Evolutionary conservation across 768 basidiomycete species (phyloP).

Genomic region (Leccinum pellstonianum): DNA sequence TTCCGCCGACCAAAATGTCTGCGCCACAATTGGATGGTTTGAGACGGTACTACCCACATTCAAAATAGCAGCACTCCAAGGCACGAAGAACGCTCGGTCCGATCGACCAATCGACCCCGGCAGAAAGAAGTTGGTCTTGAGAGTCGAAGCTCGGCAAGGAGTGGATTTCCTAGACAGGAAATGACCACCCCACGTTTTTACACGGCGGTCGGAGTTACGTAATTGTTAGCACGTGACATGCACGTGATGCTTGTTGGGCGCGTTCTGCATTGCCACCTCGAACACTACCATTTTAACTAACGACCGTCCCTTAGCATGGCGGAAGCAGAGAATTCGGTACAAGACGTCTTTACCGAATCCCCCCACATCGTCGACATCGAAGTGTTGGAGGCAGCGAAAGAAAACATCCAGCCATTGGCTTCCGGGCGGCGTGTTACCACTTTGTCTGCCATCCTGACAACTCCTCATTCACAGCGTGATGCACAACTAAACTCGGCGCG

Average conservation of each 20-base stretch:
- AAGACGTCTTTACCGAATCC: conserved; percentile 43
- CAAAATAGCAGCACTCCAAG: neutral
- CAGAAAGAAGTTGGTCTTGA: neutral
- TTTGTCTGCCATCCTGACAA: conserved; percentile 68
- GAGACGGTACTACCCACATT: neutral
- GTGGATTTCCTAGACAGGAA: too few relatives aligned
- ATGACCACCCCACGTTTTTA: too few relatives aligned
- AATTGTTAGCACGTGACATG: conserved; percentile 8
- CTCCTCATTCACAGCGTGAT: conserved; percentile 76
- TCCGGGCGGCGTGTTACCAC: conserved; percentile 78
- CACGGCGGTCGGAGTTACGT: neutral
- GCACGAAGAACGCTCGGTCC: too few relatives aligned
- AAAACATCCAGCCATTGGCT: conserved; percentile 83
- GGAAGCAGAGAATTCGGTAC: conserved; percentile 28
- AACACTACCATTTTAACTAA: neutral
- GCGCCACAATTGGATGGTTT: too few relatives aligned
- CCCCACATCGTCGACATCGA: conserved; percentile 72
- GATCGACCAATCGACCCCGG: too few relatives aligned
- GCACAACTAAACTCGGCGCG: conserved; percentile 64
- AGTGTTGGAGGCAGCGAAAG: conserved; percentile 78
- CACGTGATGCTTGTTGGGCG: conserved; percentile 24
- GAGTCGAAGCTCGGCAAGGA: too few relatives aligned
- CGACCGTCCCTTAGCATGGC: conserved; percentile 14
- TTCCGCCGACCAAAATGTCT: too few relatives aligned
- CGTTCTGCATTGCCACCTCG: conserved; percentile 2